Evolutionary conservation across 805 yeast genomes (phyloP), one percentile per base, ranked within the genome.

Genomic region (Saccharomycodes ludwigii): DNA sequence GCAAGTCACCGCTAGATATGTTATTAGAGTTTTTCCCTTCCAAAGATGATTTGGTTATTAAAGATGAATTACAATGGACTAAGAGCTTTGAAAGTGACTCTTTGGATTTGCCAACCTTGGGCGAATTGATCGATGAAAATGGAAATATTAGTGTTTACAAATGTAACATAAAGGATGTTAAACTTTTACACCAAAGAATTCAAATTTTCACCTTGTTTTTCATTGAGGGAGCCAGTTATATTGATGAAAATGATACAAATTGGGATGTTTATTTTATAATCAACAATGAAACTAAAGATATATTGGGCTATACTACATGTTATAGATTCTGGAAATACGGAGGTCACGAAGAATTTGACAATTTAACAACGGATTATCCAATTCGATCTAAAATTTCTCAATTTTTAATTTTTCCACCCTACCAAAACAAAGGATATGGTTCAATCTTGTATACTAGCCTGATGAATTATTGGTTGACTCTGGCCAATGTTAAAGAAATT

Each of bases 151-250:
- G 51, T 11, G 58, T 85, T 11, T 75, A 67, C 52, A 71, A 68
- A 37, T 33, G 52, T 1, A 47, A 50, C 17, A 39, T 61, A 3
- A 34, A 34, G 7, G 44, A 44, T 11, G 36, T 50, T 9, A 65
- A 61, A 28, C 71, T 68, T 39, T 52, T 84, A 31, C 86, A 76
- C 44, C 56, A 65, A 30, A 58, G 95, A 37, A 63, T 85, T 41
- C 94, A 84, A 43, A 73, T 86, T 2, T 71, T 91, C 43, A 81
- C 82, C 11, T 58, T 88, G 18, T 61, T 91, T 8, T 85, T 77
- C 57, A 88, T 91, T 42, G 98, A 91, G 51, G 97, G 95, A 0
- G 97, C 95, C 2, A 74, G 93, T 1, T 82, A 72, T 46, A 84
- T 91, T 34, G 95, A 86, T 48, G 64, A 66, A 24, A 53, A 53